Conservation (phyloP, 768 basidiomycete genomes). For the Suillus americanus region DNA sequence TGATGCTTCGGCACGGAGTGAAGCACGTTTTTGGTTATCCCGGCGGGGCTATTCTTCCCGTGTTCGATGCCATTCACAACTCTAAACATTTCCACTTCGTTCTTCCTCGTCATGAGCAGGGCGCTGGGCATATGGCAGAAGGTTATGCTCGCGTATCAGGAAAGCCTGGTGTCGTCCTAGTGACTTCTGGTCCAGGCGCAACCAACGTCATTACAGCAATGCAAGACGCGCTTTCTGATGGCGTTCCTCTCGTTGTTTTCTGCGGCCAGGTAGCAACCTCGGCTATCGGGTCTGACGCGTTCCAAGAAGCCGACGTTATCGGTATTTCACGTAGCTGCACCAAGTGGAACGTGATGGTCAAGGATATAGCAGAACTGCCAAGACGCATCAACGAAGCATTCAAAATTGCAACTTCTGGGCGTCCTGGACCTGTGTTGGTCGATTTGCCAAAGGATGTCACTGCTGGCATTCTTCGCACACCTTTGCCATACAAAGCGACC, state of each 20-base stretch:
- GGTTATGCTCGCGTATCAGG: conserved; percentile 98
- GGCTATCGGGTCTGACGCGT: conserved; percentile 98
- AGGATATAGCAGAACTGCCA: conserved; percentile 93
- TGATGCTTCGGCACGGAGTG: conserved; percentile 97
- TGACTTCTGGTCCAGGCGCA: conserved; percentile 96
- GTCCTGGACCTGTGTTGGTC: conserved; percentile 96
- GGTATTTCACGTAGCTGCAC: conserved; percentile 97
- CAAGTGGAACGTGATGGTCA: conserved; percentile 99
- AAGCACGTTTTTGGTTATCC: conserved; percentile 99
- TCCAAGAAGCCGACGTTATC: conserved; percentile 97
- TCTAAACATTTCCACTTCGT: conserved; percentile 94
- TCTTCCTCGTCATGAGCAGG: conserved; percentile 95
- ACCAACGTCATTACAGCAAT: conserved; percentile 98
- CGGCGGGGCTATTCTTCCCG: conserved; percentile 96
- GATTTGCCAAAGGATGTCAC: conserved; percentile 99
- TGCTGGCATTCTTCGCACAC: conserved; percentile 81
- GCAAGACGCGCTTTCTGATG: conserved; percentile 96
- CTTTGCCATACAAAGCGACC: conserved; percentile 83
- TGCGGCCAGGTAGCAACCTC: conserved; percentile 98
- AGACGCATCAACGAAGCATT: conserved; percentile 98
- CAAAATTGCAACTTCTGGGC: conserved; percentile 96
- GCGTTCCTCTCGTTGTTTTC: conserved; percentile 93
- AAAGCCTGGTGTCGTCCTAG: conserved; percentile 95
- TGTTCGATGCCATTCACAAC: conserved; percentile 99
- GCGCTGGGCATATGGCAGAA: conserved; percentile 98